phyloP scores from a whole-genome alignment of 306 rosid species.

The Rosa multiflora region DNA sequence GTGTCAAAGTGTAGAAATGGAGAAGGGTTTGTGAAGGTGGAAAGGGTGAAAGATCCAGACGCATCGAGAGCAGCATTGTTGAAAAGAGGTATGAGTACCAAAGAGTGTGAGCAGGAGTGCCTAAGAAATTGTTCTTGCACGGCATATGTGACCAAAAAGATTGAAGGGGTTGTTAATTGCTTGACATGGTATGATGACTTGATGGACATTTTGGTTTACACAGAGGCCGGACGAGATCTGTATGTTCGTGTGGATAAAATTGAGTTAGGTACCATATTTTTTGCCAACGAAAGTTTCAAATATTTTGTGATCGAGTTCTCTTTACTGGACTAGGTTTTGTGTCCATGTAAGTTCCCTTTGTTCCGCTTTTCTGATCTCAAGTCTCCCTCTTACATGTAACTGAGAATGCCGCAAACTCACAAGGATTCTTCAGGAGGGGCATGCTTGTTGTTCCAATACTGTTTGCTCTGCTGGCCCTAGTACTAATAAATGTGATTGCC shows the following conservation, averaged over 20 bases:
- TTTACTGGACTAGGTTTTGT: not conserved
- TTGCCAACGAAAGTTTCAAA: not conserved
- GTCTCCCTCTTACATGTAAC: constrained; percentile 1
- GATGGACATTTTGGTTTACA: constrained; percentile 36
- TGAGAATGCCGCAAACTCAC: not conserved
- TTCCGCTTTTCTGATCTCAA: not conserved
- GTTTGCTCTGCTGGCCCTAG: not conserved
- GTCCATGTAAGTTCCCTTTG: not conserved
- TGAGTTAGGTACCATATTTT: constrained; percentile 9
- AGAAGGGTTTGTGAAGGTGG: constrained; percentile 50
- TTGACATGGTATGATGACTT: constrained; percentile 46
- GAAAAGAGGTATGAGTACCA: constrained; percentile 14
- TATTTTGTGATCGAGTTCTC: not conserved
- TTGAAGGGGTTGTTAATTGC: constrained; percentile 37
- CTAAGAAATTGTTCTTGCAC: constrained; percentile 47
- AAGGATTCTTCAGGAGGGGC: not conserved
- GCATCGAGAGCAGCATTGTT: constrained; percentile 28
- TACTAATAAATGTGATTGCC: not conserved
- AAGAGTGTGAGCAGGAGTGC: constrained; percentile 41
- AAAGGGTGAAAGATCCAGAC: constrained; percentile 47
- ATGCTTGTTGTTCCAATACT: not conserved
- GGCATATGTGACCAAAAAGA: constrained; percentile 38
- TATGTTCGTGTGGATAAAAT: constrained; percentile 41
- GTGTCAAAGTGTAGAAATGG: constrained; percentile 40
- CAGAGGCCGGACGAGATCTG: constrained; percentile 38